Base-by-base conservation (phyloP, 2,329 filamentous ascomycete species). In the Apiospora aurea region DNA sequence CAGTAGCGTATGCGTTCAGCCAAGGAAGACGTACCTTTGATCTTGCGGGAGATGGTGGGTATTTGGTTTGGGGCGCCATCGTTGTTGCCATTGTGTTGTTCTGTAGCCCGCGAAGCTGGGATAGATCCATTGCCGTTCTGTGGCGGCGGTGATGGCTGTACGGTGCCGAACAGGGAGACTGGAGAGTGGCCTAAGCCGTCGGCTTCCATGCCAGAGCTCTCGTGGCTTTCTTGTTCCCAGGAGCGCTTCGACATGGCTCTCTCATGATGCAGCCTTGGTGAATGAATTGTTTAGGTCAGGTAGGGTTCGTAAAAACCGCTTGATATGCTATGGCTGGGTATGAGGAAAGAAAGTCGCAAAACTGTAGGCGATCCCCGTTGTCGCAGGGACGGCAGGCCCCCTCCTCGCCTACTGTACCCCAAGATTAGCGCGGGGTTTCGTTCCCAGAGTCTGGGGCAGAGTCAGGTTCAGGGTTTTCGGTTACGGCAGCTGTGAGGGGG, bases 21-120 rank as follows among this genome's bases (percentile, higher is more conserved):
- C 41, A 44, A 18, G 10, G 4, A 21, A 46, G 24, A 4, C 14
- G 18, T 47, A 68, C 66, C 66, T 64, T 72, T 74, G 14, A 74
- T 72, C 29, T 73, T 73, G 44, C 73, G 72, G 34, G 73, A 74
- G 11, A 74, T 74, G 43, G 67, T 73, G 46, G 73, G 72, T 29
- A 74, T 57, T 67, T 72, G 67, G 11, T 43, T 46, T 5, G 53
- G n/a, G n/a, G 29, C 24, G 34, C 34, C 61, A 34, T 71, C 61
- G 64, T 64, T 38, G n/a, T 41, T 69, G 67, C n/a, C 34, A 38
- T 64, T 49, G 18, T 13, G 24, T 24, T 13, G 24, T 24, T 61
- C 24, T 13, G 57, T 24, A 26, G 67, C 14, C 53, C 47, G 64
- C 2, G 61, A 10, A 8, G 70, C 13, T 18, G 43, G 29, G 43